Evolutionary conservation across 768 basidiomycete genomes (phyloP).

Genomic region (Boletus patriciae): DNA sequence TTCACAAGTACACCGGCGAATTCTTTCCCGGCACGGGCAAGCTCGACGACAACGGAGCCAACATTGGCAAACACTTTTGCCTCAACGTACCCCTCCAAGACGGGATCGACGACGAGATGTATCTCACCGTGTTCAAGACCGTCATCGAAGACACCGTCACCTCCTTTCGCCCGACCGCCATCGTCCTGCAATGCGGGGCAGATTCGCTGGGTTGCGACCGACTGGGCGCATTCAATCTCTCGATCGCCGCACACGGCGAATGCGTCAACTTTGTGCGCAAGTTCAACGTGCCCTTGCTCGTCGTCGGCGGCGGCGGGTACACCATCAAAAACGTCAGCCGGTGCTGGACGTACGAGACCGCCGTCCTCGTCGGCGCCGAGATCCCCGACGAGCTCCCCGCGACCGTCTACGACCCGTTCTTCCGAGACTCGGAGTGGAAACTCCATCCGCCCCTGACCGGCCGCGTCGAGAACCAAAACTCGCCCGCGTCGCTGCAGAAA

Average conservation of each 20-base stretch:
- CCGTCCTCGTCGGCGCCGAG: slow-evolving; percentile 79
- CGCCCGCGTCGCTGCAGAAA: slow-evolving; percentile 75
- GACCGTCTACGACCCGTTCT: slow-evolving; percentile 92
- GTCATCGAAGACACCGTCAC: slow-evolving; percentile 93
- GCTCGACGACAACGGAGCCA: slow-evolving; percentile 86
- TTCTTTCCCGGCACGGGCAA: slow-evolving; percentile 99
- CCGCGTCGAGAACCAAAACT: slow-evolving; percentile 92
- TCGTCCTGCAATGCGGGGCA: slow-evolving; percentile 96
- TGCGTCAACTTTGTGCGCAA: slow-evolving; percentile 96
- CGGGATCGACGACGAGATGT: slow-evolving; percentile 97
- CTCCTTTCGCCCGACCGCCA: slow-evolving; percentile 82
- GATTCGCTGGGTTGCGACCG: slow-evolving; percentile 95
- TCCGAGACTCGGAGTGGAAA: slow-evolving; percentile 87
- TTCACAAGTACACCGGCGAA: slow-evolving; percentile 98
- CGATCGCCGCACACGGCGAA: slow-evolving; percentile 96
- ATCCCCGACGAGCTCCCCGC: slow-evolving; percentile 86
- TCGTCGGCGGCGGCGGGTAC: slow-evolving; percentile 95
- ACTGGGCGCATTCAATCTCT: slow-evolving; percentile 95
- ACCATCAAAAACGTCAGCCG: slow-evolving; percentile 95
- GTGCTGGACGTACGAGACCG: slow-evolving; percentile 99
- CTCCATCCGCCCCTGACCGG: slow-evolving; percentile 91
- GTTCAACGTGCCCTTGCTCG: slow-evolving; percentile 86
- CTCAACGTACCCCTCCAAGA: slow-evolving; percentile 95
- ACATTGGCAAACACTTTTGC: slow-evolving; percentile 91
- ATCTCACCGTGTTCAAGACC: slow-evolving; percentile 91